These are phyloP conservation scores for Fomitopsis palustris DNA, from an alignment of 1,284 basidiomycete genomes.

Conservation along the genomic window DNA sequence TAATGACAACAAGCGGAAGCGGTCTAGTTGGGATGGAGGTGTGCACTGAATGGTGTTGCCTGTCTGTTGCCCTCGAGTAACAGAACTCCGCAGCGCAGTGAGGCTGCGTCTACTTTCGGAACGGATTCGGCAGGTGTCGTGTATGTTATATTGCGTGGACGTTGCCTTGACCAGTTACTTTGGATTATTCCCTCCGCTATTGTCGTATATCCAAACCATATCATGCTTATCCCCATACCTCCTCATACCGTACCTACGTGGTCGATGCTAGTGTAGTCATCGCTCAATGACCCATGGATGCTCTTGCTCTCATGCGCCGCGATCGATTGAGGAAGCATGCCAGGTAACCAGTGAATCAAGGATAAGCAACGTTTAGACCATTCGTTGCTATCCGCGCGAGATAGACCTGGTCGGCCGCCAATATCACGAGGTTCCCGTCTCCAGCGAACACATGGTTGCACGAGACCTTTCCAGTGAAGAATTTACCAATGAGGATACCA, in stretches of 20 bases:
- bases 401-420: conserved; percentile 65
- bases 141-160: not conserved
- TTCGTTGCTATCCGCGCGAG: conserved; percentile 51
- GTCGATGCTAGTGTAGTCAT: not conserved
- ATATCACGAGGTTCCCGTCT: conserved; percentile 57
- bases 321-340: too few relatives aligned
- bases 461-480: conserved; percentile 56
- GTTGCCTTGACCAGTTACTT: not conserved
- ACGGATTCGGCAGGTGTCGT: not conserved
- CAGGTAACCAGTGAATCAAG: too few relatives aligned
- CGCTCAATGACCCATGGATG: not conserved
- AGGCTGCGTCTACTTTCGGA: not conserved
- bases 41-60: conserved; percentile 17
- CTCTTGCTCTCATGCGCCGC: not conserved
- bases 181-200: not conserved
- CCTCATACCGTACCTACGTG: too few relatives aligned
- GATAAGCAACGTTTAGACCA: conserved; percentile 26
- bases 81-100: not conserved
- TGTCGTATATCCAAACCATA: not conserved
- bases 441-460: conserved; percentile 72
- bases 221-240: not conserved
- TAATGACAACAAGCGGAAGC: conserved; percentile 64
- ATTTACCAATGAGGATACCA: conserved; percentile 71
- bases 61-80: not conserved
- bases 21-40: conserved; percentile 72